A percentile compares a stretch with the other conserved stretches of the same genome.
phyloP scores from a whole-genome alignment of 352 stramenopile genomes.

The Peronospora belbahrii region DNA sequence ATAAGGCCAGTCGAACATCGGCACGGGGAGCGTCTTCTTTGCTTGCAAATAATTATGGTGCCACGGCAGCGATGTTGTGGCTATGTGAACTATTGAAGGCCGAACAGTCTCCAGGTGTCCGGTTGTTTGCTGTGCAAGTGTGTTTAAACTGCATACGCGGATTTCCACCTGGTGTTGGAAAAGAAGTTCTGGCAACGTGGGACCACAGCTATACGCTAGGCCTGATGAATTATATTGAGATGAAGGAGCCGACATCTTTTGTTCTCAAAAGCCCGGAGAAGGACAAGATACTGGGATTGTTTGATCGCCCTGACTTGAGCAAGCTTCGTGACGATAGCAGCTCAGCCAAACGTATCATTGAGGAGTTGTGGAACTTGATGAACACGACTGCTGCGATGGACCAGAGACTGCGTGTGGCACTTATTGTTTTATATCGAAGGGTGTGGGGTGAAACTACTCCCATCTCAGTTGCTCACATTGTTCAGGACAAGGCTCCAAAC shows the following conservation, averaged over 20 bases:
- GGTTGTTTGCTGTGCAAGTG: conserved; percentile 69
- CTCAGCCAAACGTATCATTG: conserved; percentile 53
- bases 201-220: conserved; percentile 77
- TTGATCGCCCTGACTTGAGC: conserved; percentile 44
- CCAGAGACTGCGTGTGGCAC: conserved; percentile 63
- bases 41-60: conserved; percentile 53
- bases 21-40: conserved; percentile 10
- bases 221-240: conserved; percentile 69
- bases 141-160: conserved; percentile 76
- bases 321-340: conserved; percentile 72
- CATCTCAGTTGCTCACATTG: conserved; percentile 68
- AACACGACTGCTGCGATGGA: conserved; percentile 52
- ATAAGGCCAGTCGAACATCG: conserved; percentile 13
- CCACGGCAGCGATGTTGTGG: conserved; percentile 62
- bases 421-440: conserved; percentile 72
- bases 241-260: conserved; percentile 68
- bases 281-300: conserved; percentile 58
- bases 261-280: conserved; percentile 68
- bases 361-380: conserved; percentile 72
- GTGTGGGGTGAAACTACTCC: conserved; percentile 79
- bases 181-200: conserved; percentile 70
- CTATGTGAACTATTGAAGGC: conserved; percentile 49
- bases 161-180: conserved; percentile 60
- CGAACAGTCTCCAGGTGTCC: conserved; percentile 64
- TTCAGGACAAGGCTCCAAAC: conserved; percentile 69